Evolutionary conservation across 257 asterid genomes (phyloP).

Genomic region (Verbena officinalis): DNA sequence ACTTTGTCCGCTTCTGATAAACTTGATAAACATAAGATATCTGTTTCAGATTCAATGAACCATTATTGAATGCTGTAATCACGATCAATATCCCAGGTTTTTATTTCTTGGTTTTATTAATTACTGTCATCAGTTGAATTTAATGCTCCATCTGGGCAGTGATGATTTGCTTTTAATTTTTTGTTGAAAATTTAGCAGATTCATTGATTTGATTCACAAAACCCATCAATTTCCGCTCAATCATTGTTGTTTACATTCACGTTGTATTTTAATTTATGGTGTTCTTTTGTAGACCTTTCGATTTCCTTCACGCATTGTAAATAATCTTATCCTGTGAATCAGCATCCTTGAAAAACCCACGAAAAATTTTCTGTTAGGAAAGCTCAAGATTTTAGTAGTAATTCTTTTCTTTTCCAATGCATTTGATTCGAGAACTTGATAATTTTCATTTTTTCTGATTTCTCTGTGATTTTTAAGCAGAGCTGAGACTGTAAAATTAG

Average conservation of each 20-base stretch:
- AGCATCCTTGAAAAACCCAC: background rate
- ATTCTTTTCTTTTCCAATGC: background rate
- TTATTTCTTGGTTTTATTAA: background rate
- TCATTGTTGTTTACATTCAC: no score
- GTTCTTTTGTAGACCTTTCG: no score
- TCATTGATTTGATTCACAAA: background rate
- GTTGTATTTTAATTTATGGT: no score
- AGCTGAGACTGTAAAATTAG: background rate
- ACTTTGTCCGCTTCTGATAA: constrained; percentile 22
- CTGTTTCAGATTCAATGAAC: constrained; percentile 20
- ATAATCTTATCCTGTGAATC: background rate
- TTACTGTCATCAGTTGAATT: background rate
- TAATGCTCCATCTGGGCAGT: background rate
- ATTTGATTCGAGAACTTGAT: background rate
- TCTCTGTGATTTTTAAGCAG: constrained; percentile 1
- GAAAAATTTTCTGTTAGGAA: background rate
- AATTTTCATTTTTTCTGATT: no score
- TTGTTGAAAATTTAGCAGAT: background rate
- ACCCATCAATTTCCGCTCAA: background rate
- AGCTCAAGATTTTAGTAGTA: no score
- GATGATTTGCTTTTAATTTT: background rate
- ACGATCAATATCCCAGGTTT: constrained; percentile 23
- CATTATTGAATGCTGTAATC: constrained; percentile 15
- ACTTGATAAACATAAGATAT: constrained; percentile 21
- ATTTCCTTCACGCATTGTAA: no score